Evolutionary conservation across 805 yeast genomes (phyloP), one percentile per base, ranked within the genome.

Genomic region (Scheffersomyces stipitis): DNA sequence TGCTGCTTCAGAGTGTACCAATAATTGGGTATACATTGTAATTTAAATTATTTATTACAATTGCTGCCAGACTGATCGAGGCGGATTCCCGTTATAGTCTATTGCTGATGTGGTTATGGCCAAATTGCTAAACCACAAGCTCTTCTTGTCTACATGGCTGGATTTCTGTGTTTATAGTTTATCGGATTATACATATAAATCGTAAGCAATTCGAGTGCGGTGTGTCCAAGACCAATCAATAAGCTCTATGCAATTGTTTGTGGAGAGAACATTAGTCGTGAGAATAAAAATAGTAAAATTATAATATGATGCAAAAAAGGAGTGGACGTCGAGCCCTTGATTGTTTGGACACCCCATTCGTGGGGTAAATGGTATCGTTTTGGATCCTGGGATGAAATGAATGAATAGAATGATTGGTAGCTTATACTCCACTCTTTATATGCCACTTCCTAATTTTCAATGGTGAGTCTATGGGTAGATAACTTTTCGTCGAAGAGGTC

Each of bases 401-500:
- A 20, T 20, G 24, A 7, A 20, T 7, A 7, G 24, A 20, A 20
- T 20, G 10, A 20, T 7, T 7, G 10, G 7, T 10, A 20, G 24
- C 7, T 20, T 10, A n/a, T 12, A 28, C 31, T 16, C 29, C 17
- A 9, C 27, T 12, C n/a, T 33, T 33, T 14, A 28, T 12, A 15
- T 10, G 34, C 36, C 26, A 22, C 15, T 35, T n/a, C 29, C 26
- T 20, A 16, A 26, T n/a, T 32, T 10, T 49, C 54, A 30, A 46
- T 36, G 22, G 41, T 32, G 13, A 52, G 42, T 42, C 52, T 44
- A 37, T 52, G 56, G 15, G 51, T 45, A 37, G 38, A 39, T 41
- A 50, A 37, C 31, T 35, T 38, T 34, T 43, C 49, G 34, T 64
- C 69, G 41, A 68, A 65, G 33, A 64, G 51, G 44, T 59, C 56